Conservation (phyloP, 1,284 basidiomycete species). For the Testicularia cyperi region DNA sequence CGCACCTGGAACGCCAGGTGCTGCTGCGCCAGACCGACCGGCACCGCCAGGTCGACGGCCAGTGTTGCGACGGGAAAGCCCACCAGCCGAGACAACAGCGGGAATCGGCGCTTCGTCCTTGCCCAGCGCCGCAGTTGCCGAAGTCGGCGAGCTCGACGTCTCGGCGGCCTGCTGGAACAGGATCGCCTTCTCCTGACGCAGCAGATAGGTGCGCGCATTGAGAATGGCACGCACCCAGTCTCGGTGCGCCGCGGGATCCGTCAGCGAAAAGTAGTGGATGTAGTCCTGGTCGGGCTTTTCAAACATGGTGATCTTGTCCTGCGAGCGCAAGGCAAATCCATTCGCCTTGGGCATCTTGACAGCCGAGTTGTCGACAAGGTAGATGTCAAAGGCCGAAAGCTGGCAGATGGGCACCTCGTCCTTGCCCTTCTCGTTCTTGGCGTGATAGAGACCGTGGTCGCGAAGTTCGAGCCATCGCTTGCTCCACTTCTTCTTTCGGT, state of each 20-base stretch:
- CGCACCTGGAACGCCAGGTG: slow-evolving; percentile 1
- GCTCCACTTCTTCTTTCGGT: slow-evolving; percentile 51
- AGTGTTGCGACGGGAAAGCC: slow-evolving; percentile 28
- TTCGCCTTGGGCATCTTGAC: slow-evolving; percentile 49
- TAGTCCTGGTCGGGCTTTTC: slow-evolving; percentile 55
- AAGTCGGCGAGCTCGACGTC: neutral
- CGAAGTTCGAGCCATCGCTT: slow-evolving; percentile 58
- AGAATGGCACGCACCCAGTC: slow-evolving; percentile 55
- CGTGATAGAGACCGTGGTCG: slow-evolving; percentile 53
- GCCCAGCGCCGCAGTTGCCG: too few relatives aligned
- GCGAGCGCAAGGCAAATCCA: slow-evolving; percentile 52
- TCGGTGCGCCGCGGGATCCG: slow-evolving; percentile 51
- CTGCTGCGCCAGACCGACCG: slow-evolving; percentile 8
- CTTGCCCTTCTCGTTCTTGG: slow-evolving; percentile 58
- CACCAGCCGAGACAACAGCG: slow-evolving; percentile 4
- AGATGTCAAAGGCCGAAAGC: slow-evolving; percentile 54
- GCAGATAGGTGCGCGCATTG: slow-evolving; percentile 54
- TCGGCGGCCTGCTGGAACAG: slow-evolving; percentile 47
- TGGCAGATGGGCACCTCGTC: slow-evolving; percentile 49
- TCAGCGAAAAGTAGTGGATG: slow-evolving; percentile 50
- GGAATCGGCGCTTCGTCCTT: neutral
- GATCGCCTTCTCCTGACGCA: slow-evolving; percentile 51
- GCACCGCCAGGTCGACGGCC: slow-evolving; percentile 11
- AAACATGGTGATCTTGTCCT: slow-evolving; percentile 45
- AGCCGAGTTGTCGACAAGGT: slow-evolving; percentile 43